Base-by-base conservation (phyloP, 2,329 filamentous ascomycete genomes). In the Diaporthe batatas region DNA sequence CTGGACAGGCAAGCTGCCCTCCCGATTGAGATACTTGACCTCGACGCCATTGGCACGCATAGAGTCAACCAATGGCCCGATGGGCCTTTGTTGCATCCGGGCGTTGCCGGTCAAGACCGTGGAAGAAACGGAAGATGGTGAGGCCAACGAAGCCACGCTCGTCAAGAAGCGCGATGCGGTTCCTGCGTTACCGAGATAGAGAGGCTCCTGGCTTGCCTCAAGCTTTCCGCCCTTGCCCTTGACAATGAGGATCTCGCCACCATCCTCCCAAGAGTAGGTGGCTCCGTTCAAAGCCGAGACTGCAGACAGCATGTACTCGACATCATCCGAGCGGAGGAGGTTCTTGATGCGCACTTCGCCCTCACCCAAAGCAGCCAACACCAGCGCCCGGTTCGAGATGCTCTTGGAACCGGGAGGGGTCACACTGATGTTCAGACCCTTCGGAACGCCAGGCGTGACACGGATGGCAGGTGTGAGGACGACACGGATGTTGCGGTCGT, bases 261-360 rank as follows among this genome's bases (percentile, higher is more conserved):
- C 93, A 68, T 98, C 93, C 82, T 98, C 94, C 96, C 96, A 99
- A 0, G 92, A 90, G 83, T 97, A 98, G 0, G 92, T 93, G 23
- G 95, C 96, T 39, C 95, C 96, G 42, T 93, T 92, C 32, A 99
- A 89, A 78, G 92, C 91, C 34, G 90, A 89, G 72, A 99, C 91
- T n/a, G 96, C 96, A 72, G 94, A 94, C 57, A 99, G 86, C 96
- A 99, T 99, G 82, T 94, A 96, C 81, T 98, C 94, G 0, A 95
- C 98, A 80, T 99, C 96, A 78, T 98, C 96, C 0, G 96, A 98
- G 83, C 98, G 96, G 14, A 99, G 88, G 42, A 99, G 86, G 78
- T 99, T 98, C 82, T 91, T 95, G 81, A 99, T 93, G 51, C 93
- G 92, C 80, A 95, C 98, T 34, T 92, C 91, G 23, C 96, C 96